A percentile compares a stretch with the other conserved stretches of the same genome.
These are phyloP conservation scores for Scleroderma bovista DNA, from an alignment of 768 basidiomycete genomes.

Conservation along the genomic window DNA sequence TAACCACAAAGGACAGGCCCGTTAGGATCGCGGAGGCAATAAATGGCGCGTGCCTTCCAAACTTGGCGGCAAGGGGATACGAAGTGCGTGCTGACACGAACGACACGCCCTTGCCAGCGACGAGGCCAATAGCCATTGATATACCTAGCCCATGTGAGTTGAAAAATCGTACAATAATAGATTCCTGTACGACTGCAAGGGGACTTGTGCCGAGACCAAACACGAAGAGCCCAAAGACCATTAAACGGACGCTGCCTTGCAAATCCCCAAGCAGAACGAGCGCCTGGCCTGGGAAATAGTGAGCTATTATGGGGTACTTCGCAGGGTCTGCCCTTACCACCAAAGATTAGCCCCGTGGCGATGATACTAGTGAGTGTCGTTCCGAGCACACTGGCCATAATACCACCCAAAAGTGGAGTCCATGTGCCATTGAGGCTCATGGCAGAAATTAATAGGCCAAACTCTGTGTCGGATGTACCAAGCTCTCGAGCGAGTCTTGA, in stretches of 20 bases:
- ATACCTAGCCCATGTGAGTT: constrained; percentile 67
- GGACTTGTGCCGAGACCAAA: constrained; percentile 80
- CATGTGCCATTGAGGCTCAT: constrained; percentile 69
- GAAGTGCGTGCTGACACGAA: constrained; percentile 73
- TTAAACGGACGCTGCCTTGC: constrained; percentile 52
- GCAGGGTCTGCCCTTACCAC: constrained; percentile 35
- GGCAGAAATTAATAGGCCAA: constrained; percentile 71
- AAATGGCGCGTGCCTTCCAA: constrained; percentile 70
- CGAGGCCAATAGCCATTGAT: constrained; percentile 77
- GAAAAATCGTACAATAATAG: constrained; percentile 81
- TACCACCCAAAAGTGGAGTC: constrained; percentile 75
- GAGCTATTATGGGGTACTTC: constrained; percentile 3
- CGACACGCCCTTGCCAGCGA: constrained; percentile 74
- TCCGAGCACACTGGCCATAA: constrained; percentile 65
- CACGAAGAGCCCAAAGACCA: constrained; percentile 72
- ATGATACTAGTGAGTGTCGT: constrained; percentile 68
- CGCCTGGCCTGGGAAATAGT: constrained; percentile 45
- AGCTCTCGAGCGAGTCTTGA: constrained; percentile 62
- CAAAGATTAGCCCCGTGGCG: constrained; percentile 67
- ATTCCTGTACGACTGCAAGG: constrained; percentile 77
- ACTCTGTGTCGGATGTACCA: constrained; percentile 72
- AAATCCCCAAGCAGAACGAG: constrained; percentile 65
- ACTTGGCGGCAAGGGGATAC: constrained; percentile 66
- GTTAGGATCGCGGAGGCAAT: constrained; percentile 61
- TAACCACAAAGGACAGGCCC: constrained; percentile 59